Evolutionary conservation across 768 basidiomycete genomes (phyloP).

Genomic region (Russula griseocarnosa): DNA sequence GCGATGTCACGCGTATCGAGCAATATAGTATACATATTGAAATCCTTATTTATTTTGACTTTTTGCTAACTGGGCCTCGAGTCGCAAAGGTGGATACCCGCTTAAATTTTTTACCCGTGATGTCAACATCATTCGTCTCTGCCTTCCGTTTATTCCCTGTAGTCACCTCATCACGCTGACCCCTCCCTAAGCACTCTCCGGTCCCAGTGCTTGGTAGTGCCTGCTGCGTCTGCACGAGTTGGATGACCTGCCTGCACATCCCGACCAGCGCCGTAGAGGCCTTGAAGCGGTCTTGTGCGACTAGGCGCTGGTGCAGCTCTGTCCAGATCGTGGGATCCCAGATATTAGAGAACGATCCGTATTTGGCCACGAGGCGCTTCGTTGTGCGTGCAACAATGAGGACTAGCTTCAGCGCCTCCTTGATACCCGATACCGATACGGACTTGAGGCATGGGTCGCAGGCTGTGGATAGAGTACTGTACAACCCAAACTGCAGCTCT

Average conservation of each 20-base stretch:
- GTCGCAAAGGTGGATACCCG: constrained; percentile 39
- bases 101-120: constrained; percentile 37
- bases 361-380: constrained; percentile 41
- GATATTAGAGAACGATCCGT: constrained; percentile 35
- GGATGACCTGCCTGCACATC: constrained; percentile 61
- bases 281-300: constrained; percentile 55
- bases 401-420: constrained; percentile 73
- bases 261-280: constrained; percentile 56
- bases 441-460: constrained; percentile 50
- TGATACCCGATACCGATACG: constrained; percentile 62
- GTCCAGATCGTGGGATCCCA: constrained; percentile 67
- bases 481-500: constrained; percentile 46
- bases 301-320: constrained; percentile 45
- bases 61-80: not conserved
- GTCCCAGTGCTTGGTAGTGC: constrained; percentile 25
- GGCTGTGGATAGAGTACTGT: constrained; percentile 46
- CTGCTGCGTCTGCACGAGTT: constrained; percentile 16
- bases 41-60: too few species aligned
- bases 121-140: constrained; percentile 16
- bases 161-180: constrained; percentile 15
- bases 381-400: constrained; percentile 63
- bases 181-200: constrained; percentile 19
- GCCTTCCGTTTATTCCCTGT: constrained; percentile 33
- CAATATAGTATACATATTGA: not conserved
- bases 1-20: not conserved